Base-by-base conservation (phyloP, 2,329 filamentous ascomycete species). In the Seiridium cupressi region DNA sequence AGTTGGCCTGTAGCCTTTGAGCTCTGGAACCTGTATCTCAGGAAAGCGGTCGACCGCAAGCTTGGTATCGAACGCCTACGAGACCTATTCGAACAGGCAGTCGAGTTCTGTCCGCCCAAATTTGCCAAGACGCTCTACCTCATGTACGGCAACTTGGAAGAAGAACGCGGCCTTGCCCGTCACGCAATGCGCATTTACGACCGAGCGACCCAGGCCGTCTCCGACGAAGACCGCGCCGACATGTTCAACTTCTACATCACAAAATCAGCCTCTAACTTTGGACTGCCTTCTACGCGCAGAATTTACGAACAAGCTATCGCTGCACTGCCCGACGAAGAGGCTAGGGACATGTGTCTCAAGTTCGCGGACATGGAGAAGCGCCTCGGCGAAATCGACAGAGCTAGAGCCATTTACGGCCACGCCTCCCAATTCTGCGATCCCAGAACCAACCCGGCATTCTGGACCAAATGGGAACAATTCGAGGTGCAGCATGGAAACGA, bases 201-300 rank as follows among this genome's bases (percentile, higher is more conserved):
- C 78, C 90, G 95, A 61, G 95, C 95, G 6, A 99, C 95, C 4
- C 88, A 95, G 38, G 93, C 94, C 10, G 96, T 99, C 3, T 89
- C 92, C 11, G 95, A 99, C 70, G 94, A 97, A 70, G 94, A 99
- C 74, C 85, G 93, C 57, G 89, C 93, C 62, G 93, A 97, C 69
- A 97, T 99, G 93, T 99, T 97, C 80, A 95, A 97, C 75, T 97
- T 98, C 73, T 99, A 99, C 80, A 97, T 99, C 72, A 98, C 94
- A 61, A 98, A 99, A 74, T 97, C 93, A 0, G 95, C 95, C 1
- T 96, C 93, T 26, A 99, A 99, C 76, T 99, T 99, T 70, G 95
- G 96, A 38, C 85, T 99, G 56, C 93, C 95, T 0, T 98, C 95
- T 0, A 97, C 95, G 3, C 83, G 95, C 56, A 89, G 92, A 0